Conservation (phyloP, 257 asterid genomes). For the Gentiana straminea region DNA sequence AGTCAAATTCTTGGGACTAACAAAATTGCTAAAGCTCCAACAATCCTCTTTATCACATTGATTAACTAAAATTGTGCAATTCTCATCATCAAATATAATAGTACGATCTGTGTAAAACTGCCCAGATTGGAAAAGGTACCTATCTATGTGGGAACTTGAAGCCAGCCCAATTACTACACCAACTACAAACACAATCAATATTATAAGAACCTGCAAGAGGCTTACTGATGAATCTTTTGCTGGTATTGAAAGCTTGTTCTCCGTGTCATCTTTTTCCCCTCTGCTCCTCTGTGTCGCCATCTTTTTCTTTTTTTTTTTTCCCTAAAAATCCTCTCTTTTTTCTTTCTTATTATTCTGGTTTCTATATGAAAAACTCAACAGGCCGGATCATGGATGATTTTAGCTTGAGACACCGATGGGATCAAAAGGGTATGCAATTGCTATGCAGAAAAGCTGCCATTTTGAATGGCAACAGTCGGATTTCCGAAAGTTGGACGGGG, state of each 20-base stretch:
- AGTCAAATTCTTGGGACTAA: conserved; percentile 35
- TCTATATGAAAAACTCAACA: neutral
- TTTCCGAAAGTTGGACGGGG: too few species aligned
- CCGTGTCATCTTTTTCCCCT: conserved; percentile 56
- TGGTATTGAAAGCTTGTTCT: conserved; percentile 18
- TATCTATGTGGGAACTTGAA: conserved; percentile 70
- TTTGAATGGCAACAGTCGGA: neutral
- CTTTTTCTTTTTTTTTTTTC: neutral
- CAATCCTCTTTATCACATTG: conserved; percentile 39
- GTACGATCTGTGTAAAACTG: conserved; percentile 14
- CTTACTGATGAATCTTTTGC: conserved; percentile 51
- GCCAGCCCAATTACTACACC: conserved; percentile 85
- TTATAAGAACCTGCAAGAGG: conserved; percentile 39
- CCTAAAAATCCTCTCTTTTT: neutral
- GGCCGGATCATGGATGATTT: neutral
- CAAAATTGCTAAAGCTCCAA: conserved; percentile 44
- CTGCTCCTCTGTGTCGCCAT: conserved; percentile 30
- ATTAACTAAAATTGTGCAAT: conserved; percentile 18
- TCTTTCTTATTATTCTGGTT: neutral
- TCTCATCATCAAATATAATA: neutral
- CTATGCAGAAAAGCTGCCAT: neutral
- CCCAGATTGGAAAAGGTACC: conserved; percentile 43
- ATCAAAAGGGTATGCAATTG: neutral
- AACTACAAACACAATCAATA: conserved; percentile 58
- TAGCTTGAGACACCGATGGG: neutral